phyloP scores from a whole-genome alignment of 139 green algal genomes.

The Spirogloea muscicola region DNA sequence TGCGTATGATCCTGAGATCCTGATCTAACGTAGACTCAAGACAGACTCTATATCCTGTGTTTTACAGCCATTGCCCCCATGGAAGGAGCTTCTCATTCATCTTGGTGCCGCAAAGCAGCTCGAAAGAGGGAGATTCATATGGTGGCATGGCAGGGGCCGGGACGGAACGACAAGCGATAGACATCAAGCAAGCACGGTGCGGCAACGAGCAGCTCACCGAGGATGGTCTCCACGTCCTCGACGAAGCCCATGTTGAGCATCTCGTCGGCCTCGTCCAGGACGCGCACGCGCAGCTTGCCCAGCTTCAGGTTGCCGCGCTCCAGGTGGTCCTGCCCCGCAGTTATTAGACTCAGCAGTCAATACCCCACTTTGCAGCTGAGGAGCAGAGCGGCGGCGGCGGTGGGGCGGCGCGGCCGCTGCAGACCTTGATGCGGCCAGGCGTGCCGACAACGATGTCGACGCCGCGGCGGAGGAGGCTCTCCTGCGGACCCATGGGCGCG shows the following conservation, averaged over 20 bases:
- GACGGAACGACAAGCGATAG: no score
- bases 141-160: not conserved
- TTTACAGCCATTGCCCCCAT: no score
- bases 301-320: constrained; percentile 80
- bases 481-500: constrained; percentile 74
- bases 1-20: no score
- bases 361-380: not conserved
- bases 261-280: constrained; percentile 98
- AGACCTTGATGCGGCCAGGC: constrained; percentile 57
- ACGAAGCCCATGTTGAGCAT: constrained; percentile 99
- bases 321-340: constrained; percentile 81
- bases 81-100: no score
- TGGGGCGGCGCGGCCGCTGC: not conserved
- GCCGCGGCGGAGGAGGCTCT: constrained; percentile 70
- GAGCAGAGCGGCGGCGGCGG: no score
- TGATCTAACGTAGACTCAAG: no score
- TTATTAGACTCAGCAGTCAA: not conserved
- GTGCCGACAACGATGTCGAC: constrained; percentile 87
- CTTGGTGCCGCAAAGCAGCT: no score
- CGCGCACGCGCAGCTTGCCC: constrained; percentile 69
- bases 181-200: not conserved
- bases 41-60: no score
- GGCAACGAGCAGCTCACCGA: constrained; percentile 51
- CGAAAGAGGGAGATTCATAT: no score
- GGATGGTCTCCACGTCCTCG: constrained; percentile 97